These are phyloP conservation scores for Prillingera fragicola DNA, from an alignment of 1,284 basidiomycete genomes.

Conservation along the genomic window DNA sequence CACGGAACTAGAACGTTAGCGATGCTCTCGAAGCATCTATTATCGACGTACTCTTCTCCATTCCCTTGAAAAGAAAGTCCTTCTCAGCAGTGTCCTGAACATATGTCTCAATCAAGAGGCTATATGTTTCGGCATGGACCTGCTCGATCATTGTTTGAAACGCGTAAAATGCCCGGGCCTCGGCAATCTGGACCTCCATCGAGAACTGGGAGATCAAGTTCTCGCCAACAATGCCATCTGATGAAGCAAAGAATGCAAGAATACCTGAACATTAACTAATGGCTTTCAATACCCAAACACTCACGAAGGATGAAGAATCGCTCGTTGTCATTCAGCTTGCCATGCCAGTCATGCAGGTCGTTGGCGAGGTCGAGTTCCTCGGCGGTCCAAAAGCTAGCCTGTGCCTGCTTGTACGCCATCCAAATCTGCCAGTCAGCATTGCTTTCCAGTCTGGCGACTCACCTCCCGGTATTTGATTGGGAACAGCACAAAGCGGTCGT, in stretches of 20 bases:
- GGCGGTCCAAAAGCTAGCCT: conserved; percentile 70
- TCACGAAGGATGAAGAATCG: conserved; percentile 85
- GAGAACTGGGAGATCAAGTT: conserved; percentile 90
- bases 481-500: conserved; percentile 67
- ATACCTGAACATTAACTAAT: conserved; percentile 48
- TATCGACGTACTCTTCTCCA: conserved; percentile 50
- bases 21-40: too few relatives aligned
- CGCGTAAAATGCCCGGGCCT: conserved; percentile 93
- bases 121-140: conserved; percentile 57
- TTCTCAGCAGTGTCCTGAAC: conserved; percentile 53
- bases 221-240: conserved; percentile 91
- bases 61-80: conserved; percentile 53
- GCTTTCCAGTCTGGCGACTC: neutral
- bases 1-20: conserved; percentile 49
- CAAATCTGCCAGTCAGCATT: conserved; percentile 62
- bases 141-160: conserved; percentile 95
- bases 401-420: conserved; percentile 81
- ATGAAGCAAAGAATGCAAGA: conserved; percentile 92
- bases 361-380: conserved; percentile 93
- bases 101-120: conserved; percentile 56
- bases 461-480: conserved; percentile 80
- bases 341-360: conserved; percentile 83
- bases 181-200: conserved; percentile 87
- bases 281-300: neutral
- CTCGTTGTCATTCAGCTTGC: conserved; percentile 79